Conservation (phyloP, 1,284 basidiomycete species). For the Athelia sp. region DNA sequence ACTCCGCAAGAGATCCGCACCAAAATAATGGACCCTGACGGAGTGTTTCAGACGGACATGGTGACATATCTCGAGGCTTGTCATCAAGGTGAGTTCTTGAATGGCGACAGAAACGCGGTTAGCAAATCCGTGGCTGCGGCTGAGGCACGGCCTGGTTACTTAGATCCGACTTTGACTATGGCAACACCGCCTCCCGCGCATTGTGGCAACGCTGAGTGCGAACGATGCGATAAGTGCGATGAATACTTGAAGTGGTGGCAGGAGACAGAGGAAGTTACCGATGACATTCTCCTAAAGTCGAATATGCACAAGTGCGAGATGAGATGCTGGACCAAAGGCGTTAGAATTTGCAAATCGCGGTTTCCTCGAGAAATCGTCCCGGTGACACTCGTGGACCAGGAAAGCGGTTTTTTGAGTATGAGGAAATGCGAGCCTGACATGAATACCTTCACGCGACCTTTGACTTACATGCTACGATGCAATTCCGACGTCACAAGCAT, state of each 20-base stretch:
- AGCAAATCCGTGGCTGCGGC: background rate
- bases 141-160: background rate
- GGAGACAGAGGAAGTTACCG: background rate
- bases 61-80: conserved; percentile 11
- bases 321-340: conserved; percentile 11
- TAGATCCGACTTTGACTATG: conserved; percentile 3
- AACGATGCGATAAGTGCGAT: too few species aligned
- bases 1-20: conserved; percentile 22
- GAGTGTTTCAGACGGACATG: conserved; percentile 12
- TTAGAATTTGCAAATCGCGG: conserved; percentile 20
- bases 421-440: conserved; percentile 19
- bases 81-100: conserved; percentile 10
- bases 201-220: background rate
- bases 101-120: conserved; percentile 6
- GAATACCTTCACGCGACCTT: conserved; percentile 16
- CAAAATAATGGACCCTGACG: conserved; percentile 10
- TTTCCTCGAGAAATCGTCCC: conserved; percentile 21
- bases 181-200: background rate
- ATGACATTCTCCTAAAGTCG: conserved; percentile 1
- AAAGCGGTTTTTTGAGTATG: conserved; percentile 16
- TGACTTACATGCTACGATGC: conserved; percentile 17
- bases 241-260: background rate
- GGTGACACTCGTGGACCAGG: conserved; percentile 16
- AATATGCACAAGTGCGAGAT: conserved; percentile 10
- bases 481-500: conserved; percentile 24